Percentiles rank a stretch among this genome's conserved stretches.
These are phyloP conservation scores for Fusarium odoratissimum DNA, from an alignment of 2,329 filamentous ascomycete species.

Conservation along the genomic window DNA sequence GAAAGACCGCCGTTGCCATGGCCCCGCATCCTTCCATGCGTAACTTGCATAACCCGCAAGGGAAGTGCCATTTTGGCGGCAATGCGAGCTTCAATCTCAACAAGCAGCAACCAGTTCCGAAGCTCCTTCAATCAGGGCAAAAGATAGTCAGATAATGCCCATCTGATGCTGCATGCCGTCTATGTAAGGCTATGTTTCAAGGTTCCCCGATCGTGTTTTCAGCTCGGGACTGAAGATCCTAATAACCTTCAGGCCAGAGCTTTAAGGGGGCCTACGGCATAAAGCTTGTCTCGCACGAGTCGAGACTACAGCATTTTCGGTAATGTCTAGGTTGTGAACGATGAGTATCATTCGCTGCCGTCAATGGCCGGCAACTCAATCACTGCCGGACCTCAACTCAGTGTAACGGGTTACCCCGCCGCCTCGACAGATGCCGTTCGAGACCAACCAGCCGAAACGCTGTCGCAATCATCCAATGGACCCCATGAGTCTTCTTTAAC, in stretches of 20 bases:
- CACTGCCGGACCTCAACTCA: too few relatives aligned
- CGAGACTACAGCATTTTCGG: neutral
- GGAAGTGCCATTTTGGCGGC: neutral
- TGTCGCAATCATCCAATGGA: neutral
- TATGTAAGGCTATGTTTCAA: neutral
- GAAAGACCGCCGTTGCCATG: fast-evolving
- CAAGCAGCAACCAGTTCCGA: neutral
- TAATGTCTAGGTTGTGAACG: neutral
- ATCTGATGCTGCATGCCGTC: too few relatives aligned
- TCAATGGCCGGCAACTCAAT: neutral
- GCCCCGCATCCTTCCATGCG: fast-evolving
- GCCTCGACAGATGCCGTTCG: neutral
- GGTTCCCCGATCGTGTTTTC: neutral
- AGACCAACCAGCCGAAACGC: neutral
- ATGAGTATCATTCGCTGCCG: neutral
- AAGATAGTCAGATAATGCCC: fast-evolving
- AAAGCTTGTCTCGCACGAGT: neutral
- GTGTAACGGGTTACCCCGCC: neutral
- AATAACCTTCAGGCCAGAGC: neutral
- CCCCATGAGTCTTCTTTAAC: neutral
- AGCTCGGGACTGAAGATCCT: neutral
- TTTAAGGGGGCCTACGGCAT: neutral
- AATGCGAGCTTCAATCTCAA: neutral
- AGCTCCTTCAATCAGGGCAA: fast-evolving
- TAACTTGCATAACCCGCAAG: too few relatives aligned